These are phyloP conservation scores for Fraxinus excelsior DNA, from an alignment of 257 asterid species.

Conservation along the genomic window DNA sequence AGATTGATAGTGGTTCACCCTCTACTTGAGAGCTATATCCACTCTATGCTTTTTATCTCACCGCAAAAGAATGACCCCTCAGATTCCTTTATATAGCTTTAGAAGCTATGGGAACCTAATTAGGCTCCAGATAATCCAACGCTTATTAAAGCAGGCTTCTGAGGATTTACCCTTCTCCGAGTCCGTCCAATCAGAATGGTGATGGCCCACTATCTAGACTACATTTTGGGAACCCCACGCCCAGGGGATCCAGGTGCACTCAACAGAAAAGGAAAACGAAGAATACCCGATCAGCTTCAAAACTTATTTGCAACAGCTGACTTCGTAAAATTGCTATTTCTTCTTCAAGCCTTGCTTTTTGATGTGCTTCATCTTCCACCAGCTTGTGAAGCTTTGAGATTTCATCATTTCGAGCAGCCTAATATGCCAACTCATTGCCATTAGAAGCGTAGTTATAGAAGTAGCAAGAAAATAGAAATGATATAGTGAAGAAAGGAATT, in stretches of 20 bases:
- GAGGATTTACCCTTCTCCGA: not conserved
- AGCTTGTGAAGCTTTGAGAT: conserved; percentile 58
- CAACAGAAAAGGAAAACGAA: not conserved
- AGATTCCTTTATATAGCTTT: not conserved
- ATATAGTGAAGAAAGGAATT: conserved; percentile 12
- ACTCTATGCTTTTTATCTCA: not conserved
- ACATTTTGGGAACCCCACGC: not conserved
- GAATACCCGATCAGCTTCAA: conserved; percentile 80
- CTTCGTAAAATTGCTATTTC: conserved; percentile 62
- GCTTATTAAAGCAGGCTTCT: not conserved
- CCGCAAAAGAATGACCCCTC: not conserved
- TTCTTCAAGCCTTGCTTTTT: conserved; percentile 66
- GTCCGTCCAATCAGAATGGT: not conserved
- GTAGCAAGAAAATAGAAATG: conserved; percentile 13
- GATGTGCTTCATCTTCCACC: conserved; percentile 65
- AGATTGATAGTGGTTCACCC: not conserved
- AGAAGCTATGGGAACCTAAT: not conserved
- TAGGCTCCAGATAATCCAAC: not conserved
- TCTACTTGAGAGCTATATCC: not conserved
- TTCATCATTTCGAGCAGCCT: conserved; percentile 71
- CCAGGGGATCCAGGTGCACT: not conserved
- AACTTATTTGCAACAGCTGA: conserved; percentile 70
- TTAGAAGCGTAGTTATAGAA: conserved; percentile 25
- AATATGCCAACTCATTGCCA: conserved; percentile 21
- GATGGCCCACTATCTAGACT: not conserved